These are phyloP conservation scores for Flammula alnicola DNA, from an alignment of 1,284 basidiomycete species.

Conservation along the genomic window DNA sequence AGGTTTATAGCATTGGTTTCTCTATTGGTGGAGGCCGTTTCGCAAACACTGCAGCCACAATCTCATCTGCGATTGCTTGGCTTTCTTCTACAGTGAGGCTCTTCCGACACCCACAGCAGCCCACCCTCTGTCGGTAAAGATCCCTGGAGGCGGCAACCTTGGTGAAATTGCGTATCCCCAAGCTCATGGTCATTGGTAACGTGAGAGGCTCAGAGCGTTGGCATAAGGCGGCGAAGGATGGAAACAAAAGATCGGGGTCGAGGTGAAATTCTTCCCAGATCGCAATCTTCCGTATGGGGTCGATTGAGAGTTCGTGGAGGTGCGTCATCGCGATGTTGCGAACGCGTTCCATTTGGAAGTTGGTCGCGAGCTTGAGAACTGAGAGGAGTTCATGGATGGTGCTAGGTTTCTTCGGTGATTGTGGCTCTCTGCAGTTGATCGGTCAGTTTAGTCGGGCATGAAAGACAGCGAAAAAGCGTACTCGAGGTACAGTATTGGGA, in stretches of 20 bases:
- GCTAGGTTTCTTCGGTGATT: slow-evolving; percentile 21
- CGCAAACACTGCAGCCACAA: slow-evolving; percentile 29
- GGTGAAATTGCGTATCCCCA: slow-evolving; percentile 38
- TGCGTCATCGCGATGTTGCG: slow-evolving; percentile 27
- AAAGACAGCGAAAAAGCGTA: slow-evolving; percentile 14
- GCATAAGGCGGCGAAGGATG: slow-evolving; percentile 41
- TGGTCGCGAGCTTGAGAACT: slow-evolving; percentile 33
- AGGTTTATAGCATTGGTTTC: slow-evolving; percentile 13
- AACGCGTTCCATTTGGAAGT: slow-evolving; percentile 32
- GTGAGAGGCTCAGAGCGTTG: slow-evolving; percentile 36
- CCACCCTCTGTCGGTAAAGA: slow-evolving; percentile 31
- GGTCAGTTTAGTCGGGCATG: background rate
- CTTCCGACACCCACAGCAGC: slow-evolving; percentile 27
- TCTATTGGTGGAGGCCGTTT: slow-evolving; percentile 11
- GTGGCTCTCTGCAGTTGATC: slow-evolving; percentile 18
- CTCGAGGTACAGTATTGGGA: slow-evolving; percentile 23
- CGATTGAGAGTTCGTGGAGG: slow-evolving; percentile 34
- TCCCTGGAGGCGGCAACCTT: slow-evolving; percentile 37
- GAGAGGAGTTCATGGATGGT: slow-evolving; percentile 33
- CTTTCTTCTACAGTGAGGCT: slow-evolving; percentile 29
- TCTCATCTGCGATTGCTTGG: slow-evolving; percentile 31
- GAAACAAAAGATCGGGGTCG: slow-evolving; percentile 35
- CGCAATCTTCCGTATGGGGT: slow-evolving; percentile 42
- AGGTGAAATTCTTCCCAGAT: slow-evolving; percentile 42
- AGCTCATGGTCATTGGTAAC: slow-evolving; percentile 34